Conservation (phyloP, 2,329 filamentous ascomycete species). For the Mycocentrospora acerina region DNA sequence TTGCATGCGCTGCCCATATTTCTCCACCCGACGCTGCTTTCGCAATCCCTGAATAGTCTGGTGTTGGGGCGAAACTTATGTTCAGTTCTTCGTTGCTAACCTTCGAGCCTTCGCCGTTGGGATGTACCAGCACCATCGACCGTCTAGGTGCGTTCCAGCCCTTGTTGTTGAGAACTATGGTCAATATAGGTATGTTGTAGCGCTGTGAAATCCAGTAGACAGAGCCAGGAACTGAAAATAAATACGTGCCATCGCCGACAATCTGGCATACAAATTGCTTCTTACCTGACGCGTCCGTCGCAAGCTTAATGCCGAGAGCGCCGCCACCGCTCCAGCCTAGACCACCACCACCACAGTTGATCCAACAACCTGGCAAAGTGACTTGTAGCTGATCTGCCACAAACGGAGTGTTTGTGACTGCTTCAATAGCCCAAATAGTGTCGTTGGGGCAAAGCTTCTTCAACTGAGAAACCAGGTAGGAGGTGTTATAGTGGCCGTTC, state of each 20-base stretch:
- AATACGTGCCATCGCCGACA: slow-evolving; percentile 67
- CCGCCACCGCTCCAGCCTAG: slow-evolving; percentile 79
- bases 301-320: slow-evolving; percentile 75
- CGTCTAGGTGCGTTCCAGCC: slow-evolving; percentile 68
- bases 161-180: slow-evolving; percentile 69
- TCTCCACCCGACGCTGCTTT: slow-evolving; percentile 65
- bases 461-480: slow-evolving; percentile 58
- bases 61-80: slow-evolving; percentile 65
- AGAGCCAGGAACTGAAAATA: slow-evolving; percentile 65
- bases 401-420: slow-evolving; percentile 69
- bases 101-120: slow-evolving; percentile 62
- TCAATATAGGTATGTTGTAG: slow-evolving; percentile 66
- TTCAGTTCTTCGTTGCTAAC: slow-evolving; percentile 66
- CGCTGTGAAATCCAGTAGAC: slow-evolving; percentile 70
- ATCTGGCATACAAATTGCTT: slow-evolving; percentile 48
- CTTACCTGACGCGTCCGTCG: slow-evolving; percentile 54
- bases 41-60: slow-evolving; percentile 68
- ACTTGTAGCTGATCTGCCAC: slow-evolving; percentile 72
- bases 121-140: slow-evolving; percentile 65
- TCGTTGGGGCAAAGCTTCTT: slow-evolving; percentile 60
- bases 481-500: slow-evolving; percentile 63
- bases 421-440: slow-evolving; percentile 76
- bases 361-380: slow-evolving; percentile 69
- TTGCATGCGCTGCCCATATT: slow-evolving; percentile 61
- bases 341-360: slow-evolving; percentile 79